Evolutionary conservation across 75 land plant genomes (phyloP).

Genomic region (Cryptomeria japonica): DNA sequence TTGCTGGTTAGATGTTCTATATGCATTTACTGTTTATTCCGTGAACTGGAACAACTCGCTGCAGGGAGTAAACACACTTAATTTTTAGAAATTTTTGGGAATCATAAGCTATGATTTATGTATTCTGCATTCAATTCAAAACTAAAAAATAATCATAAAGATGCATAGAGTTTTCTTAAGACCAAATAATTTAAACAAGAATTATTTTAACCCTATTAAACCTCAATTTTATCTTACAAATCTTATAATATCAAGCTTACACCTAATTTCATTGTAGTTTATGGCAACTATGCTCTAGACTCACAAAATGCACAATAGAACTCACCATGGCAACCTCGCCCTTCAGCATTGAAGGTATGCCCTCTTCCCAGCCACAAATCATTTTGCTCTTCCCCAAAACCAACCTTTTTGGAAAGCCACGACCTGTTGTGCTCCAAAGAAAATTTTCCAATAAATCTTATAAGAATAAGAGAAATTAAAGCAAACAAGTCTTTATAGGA

Average conservation of each 20-base stretch:
- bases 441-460: conserved; percentile 1
- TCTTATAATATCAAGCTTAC: not conserved
- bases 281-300: not conserved
- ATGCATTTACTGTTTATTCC: too few relatives aligned
- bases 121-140: not conserved
- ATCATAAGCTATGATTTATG: not conserved
- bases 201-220: not conserved
- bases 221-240: not conserved
- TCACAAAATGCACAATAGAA: not conserved
- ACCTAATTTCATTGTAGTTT: not conserved
- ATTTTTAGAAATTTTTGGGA: not conserved
- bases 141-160: not conserved
- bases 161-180: not conserved
- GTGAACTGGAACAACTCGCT: too few relatives aligned
- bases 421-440: conserved; percentile 50
- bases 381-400: conserved; percentile 96
- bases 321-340: conserved; percentile 95
- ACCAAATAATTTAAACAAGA: not conserved
- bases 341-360: conserved; percentile 89
- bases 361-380: conserved; percentile 86
- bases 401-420: conserved; percentile 65
- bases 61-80: too few relatives aligned
- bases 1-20: too few relatives aligned
- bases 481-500: not conserved
- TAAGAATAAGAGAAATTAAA: not conserved